A percentile compares a stretch with the other conserved stretches of the same genome.
These are phyloP conservation scores for Clonostachys byssicola DNA, from an alignment of 2,329 filamentous ascomycete genomes.

Conservation along the genomic window DNA sequence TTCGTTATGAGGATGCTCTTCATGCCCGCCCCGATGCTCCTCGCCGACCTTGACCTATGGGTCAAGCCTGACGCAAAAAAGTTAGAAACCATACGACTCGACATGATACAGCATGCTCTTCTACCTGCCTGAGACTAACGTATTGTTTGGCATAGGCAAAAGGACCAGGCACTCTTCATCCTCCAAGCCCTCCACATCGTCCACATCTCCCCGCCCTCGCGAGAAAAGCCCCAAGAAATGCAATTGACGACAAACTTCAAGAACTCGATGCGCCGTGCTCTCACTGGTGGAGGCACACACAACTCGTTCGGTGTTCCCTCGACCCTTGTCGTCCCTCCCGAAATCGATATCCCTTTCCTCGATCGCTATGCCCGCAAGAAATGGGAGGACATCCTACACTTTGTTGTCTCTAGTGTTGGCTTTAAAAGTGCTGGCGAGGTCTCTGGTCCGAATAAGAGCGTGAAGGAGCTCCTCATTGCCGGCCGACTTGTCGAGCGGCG, in stretches of 20 bases:
- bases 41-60: slow-evolving; percentile 83
- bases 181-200: slow-evolving; percentile 86
- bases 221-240: slow-evolving; percentile 66
- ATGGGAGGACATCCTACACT: slow-evolving; percentile 96
- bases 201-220: slow-evolving; percentile 54
- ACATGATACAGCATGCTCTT: not conserved
- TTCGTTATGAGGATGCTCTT: slow-evolving; percentile 96
- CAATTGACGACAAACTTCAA: slow-evolving; percentile 79
- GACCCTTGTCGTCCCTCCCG: slow-evolving; percentile 53
- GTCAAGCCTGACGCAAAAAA: slow-evolving; percentile 61
- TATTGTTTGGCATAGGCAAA: slow-evolving; percentile 49
- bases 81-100: slow-evolving; percentile 8
- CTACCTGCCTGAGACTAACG: not conserved
- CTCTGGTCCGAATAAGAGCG: slow-evolving; percentile 63
- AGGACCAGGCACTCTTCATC: slow-evolving; percentile 78
- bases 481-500: slow-evolving; percentile 73
- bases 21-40: slow-evolving; percentile 73
- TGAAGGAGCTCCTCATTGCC: slow-evolving; percentile 77
- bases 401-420: slow-evolving; percentile 78
- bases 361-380: slow-evolving; percentile 83
- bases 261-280: slow-evolving; percentile 75
- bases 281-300: slow-evolving; percentile 82
- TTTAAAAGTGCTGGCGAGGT: slow-evolving; percentile 40
- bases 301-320: slow-evolving; percentile 90
- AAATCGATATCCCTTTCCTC: slow-evolving; percentile 67